These are phyloP conservation scores for Mollisia scopiformis DNA, from an alignment of 2,329 filamentous ascomycete species.

Conservation along the genomic window DNA sequence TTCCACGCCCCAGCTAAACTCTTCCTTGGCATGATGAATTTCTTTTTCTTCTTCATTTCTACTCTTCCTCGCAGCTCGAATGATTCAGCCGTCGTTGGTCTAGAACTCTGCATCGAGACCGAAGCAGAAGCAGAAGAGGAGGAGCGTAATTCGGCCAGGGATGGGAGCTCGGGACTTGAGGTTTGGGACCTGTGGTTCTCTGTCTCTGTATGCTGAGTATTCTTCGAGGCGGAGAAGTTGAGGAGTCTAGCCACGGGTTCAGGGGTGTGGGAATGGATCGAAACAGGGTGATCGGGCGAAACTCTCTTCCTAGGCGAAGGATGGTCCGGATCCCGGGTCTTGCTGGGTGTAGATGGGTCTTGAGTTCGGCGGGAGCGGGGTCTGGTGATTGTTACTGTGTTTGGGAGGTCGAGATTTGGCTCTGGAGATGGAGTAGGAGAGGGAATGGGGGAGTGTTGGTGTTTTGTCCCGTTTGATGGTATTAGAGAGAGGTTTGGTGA, in stretches of 20 bases:
- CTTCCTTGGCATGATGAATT: slow-evolving; percentile 36
- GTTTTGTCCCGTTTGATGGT: background rate
- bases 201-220: background rate
- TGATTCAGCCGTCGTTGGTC: background rate
- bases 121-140: background rate
- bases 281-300: slow-evolving; percentile 5
- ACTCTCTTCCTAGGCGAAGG: slow-evolving; percentile 15
- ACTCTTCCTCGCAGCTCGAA: background rate
- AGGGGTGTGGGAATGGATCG: background rate
- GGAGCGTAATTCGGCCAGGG: background rate
- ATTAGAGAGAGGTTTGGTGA: slow-evolving; percentile 1
- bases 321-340: slow-evolving; percentile 1
- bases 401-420: slow-evolving; percentile 3
- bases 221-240: background rate
- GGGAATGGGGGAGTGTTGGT: background rate
- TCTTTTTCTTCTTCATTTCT: slow-evolving; percentile 21
- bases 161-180: background rate
- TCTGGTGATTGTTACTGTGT: slow-evolving; percentile 13
- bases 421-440: background rate
- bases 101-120: background rate
- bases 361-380: background rate
- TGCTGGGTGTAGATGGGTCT: slow-evolving; percentile 4
- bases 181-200: background rate
- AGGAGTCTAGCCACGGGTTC: slow-evolving; percentile 7
- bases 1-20: slow-evolving; percentile 41